phyloP scores from a whole-genome alignment of 495 filamentous ascomycete genomes.

The Neurospora sp. region DNA sequence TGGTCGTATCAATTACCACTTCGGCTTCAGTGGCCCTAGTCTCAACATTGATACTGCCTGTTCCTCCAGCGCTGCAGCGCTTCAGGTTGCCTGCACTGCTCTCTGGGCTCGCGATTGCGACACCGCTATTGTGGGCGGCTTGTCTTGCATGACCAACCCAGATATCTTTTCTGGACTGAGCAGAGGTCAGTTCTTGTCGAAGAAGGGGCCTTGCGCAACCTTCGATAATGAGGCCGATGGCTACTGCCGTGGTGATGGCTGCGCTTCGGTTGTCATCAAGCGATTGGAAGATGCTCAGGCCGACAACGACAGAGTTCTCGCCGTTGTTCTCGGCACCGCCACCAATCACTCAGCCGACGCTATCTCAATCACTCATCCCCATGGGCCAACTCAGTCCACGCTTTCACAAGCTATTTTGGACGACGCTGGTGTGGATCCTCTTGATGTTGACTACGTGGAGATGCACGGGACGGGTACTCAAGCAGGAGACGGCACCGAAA shows the following conservation, averaged over 20 bases:
- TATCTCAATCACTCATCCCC: slow-evolving; percentile 77
- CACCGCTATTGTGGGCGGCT: slow-evolving; percentile 73
- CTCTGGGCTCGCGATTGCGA: slow-evolving; percentile 77
- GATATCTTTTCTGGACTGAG: slow-evolving; percentile 80
- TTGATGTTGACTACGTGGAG: slow-evolving; percentile 71
- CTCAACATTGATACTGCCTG: slow-evolving; percentile 85
- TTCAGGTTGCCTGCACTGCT: slow-evolving; percentile 75
- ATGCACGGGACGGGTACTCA: slow-evolving; percentile 89
- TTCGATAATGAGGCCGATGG: slow-evolving; percentile 71
- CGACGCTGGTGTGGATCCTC: slow-evolving; percentile 59
- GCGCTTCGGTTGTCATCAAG: slow-evolving; percentile 65
- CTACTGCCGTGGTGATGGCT: slow-evolving; percentile 66
- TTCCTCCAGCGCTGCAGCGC: slow-evolving; percentile 73
- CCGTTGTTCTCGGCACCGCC: slow-evolving; percentile 52
- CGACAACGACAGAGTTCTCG: slow-evolving; percentile 67
- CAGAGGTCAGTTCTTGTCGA: slow-evolving; percentile 72
- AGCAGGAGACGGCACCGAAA: slow-evolving; percentile 71
- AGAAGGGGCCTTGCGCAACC: slow-evolving; percentile 70
- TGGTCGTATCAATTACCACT: slow-evolving; percentile 76
- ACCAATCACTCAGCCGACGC: slow-evolving; percentile 72
- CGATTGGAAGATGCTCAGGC: slow-evolving; percentile 61
- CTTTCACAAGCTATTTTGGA: slow-evolving; percentile 62
- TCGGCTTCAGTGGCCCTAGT: slow-evolving; percentile 82
- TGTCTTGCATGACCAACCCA: slow-evolving; percentile 70
- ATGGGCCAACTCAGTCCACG: slow-evolving; percentile 58